Evolutionary conservation across 768 basidiomycete species (phyloP), one percentile per base, ranked within the genome.

Genomic region (Saitozyma sp.): DNA sequence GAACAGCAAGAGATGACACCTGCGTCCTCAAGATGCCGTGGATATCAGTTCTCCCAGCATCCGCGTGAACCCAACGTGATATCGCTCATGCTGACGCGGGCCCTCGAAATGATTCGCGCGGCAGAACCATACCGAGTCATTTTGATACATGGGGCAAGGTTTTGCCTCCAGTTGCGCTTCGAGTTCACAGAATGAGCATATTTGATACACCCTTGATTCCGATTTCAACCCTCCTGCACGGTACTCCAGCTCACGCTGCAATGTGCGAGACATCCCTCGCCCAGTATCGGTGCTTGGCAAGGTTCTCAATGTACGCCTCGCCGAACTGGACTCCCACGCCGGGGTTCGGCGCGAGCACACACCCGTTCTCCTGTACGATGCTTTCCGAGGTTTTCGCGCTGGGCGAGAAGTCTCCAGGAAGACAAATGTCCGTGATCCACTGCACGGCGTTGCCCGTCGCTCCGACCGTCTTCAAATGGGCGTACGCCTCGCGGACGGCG

Each of bases 401-500:
- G 6, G 63, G 57, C 13, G 64, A 50, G 48, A 79, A 70, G 58
- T 79, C 79, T 39, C 78, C 81, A 0, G 82, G 80, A 1, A 83
- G 78, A 29, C 73, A 78, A 57, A 75, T 66, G 67, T 79, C 75
- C 14, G 70, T 68, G 51, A 81, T 40, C 78, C 79, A 81, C 2
- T 68, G 61, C 46, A 83, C 78, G 16, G 80, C 72, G 46, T 80
- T 77, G 41, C 91, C 92, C 51, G 88, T 82, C 1, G 87, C 90
- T 2, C 86, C 89, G 61, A 95, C 89, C 16, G 88, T 77, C 81
- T 93, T 93, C 80, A 86, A 88, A 78, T 93, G 92, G 19, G 88
- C 88, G 79, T 89, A 93, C 2, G 90, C 87, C 79, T 93, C 91
- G 50, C 89, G 84, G 3, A 89, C 84, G 83, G 88, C 91, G 74